Evolutionary conservation across 2,329 filamentous ascomycete species (phyloP), one percentile per base, ranked within the genome.

Genomic region (Diplodia mutila): DNA sequence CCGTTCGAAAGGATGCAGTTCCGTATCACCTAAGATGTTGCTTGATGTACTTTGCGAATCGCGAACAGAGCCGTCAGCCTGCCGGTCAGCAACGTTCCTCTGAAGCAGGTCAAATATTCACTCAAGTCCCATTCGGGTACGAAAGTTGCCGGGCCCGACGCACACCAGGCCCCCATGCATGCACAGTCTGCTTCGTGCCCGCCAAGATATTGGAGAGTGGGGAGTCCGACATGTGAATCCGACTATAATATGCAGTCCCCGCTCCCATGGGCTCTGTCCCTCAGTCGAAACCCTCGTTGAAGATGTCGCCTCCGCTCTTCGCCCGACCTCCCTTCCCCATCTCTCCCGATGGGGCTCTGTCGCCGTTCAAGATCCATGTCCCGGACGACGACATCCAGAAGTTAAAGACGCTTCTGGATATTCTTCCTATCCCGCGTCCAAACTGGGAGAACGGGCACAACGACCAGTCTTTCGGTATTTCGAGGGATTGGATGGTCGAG

Each of bases 371-470:
- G 9, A 42, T 61, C n/a, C 16, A 27, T 6, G 39, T 61, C 11
- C 27, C 57, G 8, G 74, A 77, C 14, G 67, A 74, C 14, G 73
- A 76, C 65, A 23, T 77, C 21, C 69, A 74, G 21, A 73, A 76
- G 5, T 71, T 78, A 39, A 75, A 77, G 61, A 73, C 70, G 0
- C 54, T 78, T 23, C 46, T 78, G 3, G 69, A 68, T 11, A 52
- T 78, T 9, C 73, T 72, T 46, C 76, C 76, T 1, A 65, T 78
- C 7, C 75, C 74, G 8, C 76, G 74, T 49, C 69, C 75, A n/a
- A 72, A 69, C 37, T 78, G 72, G 61, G 75, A 76, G 69, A 77
- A 75, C 61, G 39, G 57, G 16, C 39, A 34, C 8, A 34, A 34
- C 6, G 57, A 49, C 2, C 39, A n/a, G 71, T 32, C 74, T 73